A percentile compares a stretch with the other conserved stretches of the same genome.
Conservation (phyloP, 768 basidiomycete species). For the Melanogaster broomeanus region DNA sequence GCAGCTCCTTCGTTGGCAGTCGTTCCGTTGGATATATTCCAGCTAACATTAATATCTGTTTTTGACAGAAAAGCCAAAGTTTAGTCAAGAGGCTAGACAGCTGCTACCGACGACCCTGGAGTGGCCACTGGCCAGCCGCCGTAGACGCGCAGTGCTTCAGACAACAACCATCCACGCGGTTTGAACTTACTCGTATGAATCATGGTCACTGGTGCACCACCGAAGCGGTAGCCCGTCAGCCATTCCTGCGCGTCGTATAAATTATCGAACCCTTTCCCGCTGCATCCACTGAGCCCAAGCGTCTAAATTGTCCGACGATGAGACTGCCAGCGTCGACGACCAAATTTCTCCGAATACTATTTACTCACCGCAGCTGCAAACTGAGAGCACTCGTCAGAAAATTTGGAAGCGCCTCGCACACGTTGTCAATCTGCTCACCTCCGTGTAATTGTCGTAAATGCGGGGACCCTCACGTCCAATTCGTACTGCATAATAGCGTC, state of each 20-base stretch:
- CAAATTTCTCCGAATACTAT: background rate
- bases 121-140: no score
- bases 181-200: slow-evolving; percentile 20
- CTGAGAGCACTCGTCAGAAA: slow-evolving; percentile 7
- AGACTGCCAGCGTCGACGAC: background rate
- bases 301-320: slow-evolving; percentile 17
- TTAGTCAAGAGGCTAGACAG: background rate
- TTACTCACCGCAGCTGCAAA: slow-evolving; percentile 25
- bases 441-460: slow-evolving; percentile 29
- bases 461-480: slow-evolving; percentile 34
- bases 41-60: slow-evolving; percentile 21
- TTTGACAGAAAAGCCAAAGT: background rate
- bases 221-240: slow-evolving; percentile 17
- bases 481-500: slow-evolving; percentile 37
- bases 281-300: slow-evolving; percentile 30
- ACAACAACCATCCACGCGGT: background rate
- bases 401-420: background rate
- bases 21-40: slow-evolving; percentile 12
- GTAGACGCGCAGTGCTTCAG: no score
- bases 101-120: no score
- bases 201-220: slow-evolving; percentile 2
- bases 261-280: slow-evolving; percentile 34
- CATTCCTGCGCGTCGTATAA: slow-evolving; percentile 28
- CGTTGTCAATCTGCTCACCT: slow-evolving; percentile 21
- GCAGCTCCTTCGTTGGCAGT: background rate